Percentiles rank a stretch among this genome's conserved stretches.
phyloP scores from a whole-genome alignment of 495 filamentous ascomycete species.

The Penicillium bialowiezense region DNA sequence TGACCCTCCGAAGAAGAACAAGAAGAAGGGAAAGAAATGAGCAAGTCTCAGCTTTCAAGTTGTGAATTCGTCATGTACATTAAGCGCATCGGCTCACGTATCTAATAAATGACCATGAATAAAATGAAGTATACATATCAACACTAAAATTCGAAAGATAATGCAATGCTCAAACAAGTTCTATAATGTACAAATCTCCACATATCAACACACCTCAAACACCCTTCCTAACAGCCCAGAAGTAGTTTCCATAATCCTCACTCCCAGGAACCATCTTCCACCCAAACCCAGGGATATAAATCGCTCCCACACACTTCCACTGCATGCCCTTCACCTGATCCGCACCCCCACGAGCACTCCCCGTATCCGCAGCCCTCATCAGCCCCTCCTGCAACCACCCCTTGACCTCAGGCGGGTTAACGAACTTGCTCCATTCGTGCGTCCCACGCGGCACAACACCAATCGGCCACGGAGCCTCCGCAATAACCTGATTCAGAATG shows the following conservation, averaged over 20 bases:
- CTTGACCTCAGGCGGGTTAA: slow-evolving; percentile 79
- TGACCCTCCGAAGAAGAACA: slow-evolving; percentile 51
- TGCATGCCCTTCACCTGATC: slow-evolving; percentile 44
- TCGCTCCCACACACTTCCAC: slow-evolving; percentile 66
- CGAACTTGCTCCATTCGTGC: slow-evolving; percentile 94
- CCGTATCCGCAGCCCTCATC: slow-evolving; percentile 40
- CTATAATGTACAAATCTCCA: slow-evolving; percentile 8
- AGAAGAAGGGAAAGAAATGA: slow-evolving; percentile 34
- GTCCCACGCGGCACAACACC: slow-evolving; percentile 87
- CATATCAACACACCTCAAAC: slow-evolving; percentile 18
- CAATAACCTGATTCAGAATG: slow-evolving; percentile 86
- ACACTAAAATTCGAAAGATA: background rate
- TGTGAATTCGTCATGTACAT: background rate
- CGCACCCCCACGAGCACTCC: slow-evolving; percentile 48
- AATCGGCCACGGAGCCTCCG: slow-evolving; percentile 74
- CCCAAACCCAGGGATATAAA: slow-evolving; percentile 87
- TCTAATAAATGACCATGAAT: background rate
- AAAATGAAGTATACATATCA: background rate
- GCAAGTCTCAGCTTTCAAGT: background rate
- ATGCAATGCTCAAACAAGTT: background rate
- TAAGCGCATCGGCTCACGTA: background rate
- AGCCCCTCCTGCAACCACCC: slow-evolving; percentile 51
- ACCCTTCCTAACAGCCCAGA: slow-evolving; percentile 78
- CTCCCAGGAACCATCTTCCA: slow-evolving; percentile 83
- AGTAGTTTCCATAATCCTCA: slow-evolving; percentile 93